Evolutionary conservation across 371 early-diverging fungal genomes (phyloP).

Genomic region (Haplosporangium sp.): DNA sequence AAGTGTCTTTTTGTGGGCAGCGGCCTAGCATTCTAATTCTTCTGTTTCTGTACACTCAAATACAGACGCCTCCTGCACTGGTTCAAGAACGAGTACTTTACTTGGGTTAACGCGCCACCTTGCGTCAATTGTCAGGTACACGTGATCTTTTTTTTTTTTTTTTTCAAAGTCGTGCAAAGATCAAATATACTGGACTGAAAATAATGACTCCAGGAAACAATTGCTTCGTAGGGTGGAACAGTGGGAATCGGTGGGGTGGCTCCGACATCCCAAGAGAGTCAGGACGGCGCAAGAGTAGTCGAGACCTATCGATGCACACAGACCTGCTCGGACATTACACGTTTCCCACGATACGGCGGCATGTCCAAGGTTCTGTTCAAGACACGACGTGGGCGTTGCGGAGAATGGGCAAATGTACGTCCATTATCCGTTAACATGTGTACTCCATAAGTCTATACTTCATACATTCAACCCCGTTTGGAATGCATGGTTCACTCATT

Average conservation of each 20-base stretch:
- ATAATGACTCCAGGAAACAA: too few relatives aligned
- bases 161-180: too few relatives aligned
- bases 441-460: background rate
- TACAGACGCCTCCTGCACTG: constrained; percentile 60
- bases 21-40: too few relatives aligned
- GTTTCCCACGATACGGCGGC: constrained; percentile 80
- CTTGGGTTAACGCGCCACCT: constrained; percentile 73
- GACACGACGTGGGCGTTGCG: constrained; percentile 77
- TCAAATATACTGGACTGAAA: too few relatives aligned
- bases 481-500: too few relatives aligned
- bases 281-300: constrained; percentile 64
- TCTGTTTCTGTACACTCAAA: background rate
- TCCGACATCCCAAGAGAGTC: constrained; percentile 64
- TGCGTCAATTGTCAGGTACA: constrained; percentile 66
- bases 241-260: constrained; percentile 35
- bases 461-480: background rate
- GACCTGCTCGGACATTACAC: constrained; percentile 58
- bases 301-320: constrained; percentile 67
- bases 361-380: constrained; percentile 63
- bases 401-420: constrained; percentile 82
- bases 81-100: constrained; percentile 75
- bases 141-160: background rate
- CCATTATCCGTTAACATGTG: background rate
- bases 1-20: background rate
- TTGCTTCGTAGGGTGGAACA: constrained; percentile 51